Base-by-base conservation (phyloP, 169 alveolate genomes). In the Besnoitia besnoiti region DNA sequence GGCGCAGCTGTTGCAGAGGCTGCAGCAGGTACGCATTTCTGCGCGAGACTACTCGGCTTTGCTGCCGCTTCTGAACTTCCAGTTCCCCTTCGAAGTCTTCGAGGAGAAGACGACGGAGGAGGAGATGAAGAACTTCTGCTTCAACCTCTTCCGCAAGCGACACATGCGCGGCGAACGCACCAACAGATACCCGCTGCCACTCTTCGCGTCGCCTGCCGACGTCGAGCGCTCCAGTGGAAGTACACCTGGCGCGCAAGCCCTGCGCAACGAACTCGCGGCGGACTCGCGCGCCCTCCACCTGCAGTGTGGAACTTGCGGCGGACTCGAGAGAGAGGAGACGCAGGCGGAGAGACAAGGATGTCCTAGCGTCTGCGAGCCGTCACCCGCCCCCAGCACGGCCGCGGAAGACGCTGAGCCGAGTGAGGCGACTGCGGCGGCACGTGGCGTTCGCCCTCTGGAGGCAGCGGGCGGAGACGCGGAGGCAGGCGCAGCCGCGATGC, bases 41-140 rank as follows among this genome's bases (percentile, higher is more conserved):
- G 5, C 12, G 30, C 61, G 40, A 16, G 87, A 77, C 87, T 77
- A 8, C 39, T 0, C 33, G 33, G 87, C 19, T 30, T 42, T 77
- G 61, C n/a, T 77, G 33, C 87, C 59, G 4, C 59, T 16, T 55
- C 55, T 77, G 40, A 51, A 51, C 30, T 77, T 77, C 55, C 87
- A 77, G 50, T 42, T 77, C 30, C 87, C 87, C 59, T 77, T 77
- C 35, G 61, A 77, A 24, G 87, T 42, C 59, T 77, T 77, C 33
- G 87, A 77, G 59, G 55, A 24, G 44, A 42, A 77, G 16, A 37
- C 87, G 24, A 40, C 61, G 59, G 40, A 77, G 40, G 49, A 39
- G 21, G 87, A 77, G 27, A 55, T 55, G 67, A 55, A 55, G 67
- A 55, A 55, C 27, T 55, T 55, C 30, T 55, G 67, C 67, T 55